Evolutionary conservation across 2,329 filamentous ascomycete genomes (phyloP).

Genomic region (Penicillium sumatraense): DNA sequence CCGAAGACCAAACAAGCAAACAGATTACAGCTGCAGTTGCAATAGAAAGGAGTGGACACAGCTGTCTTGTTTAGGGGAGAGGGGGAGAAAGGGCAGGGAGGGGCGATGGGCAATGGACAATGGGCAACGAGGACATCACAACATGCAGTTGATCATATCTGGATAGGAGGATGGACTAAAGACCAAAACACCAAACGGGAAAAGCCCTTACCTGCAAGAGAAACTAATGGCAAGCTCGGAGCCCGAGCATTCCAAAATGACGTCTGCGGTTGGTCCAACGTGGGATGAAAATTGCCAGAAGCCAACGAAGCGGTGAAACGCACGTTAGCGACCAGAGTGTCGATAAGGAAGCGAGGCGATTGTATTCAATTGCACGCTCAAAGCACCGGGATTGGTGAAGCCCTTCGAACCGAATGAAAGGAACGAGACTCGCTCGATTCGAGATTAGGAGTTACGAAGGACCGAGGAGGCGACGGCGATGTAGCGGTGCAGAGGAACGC

Average conservation of each 20-base stretch:
- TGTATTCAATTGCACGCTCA: slow-evolving; percentile 19
- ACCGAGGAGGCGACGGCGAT: slow-evolving; percentile 23
- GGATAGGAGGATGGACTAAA: not conserved
- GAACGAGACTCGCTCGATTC: slow-evolving; percentile 25
- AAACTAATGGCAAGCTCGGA: slow-evolving; percentile 24
- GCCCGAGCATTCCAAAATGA: slow-evolving; percentile 33
- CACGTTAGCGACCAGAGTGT: slow-evolving; percentile 8
- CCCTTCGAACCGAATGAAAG: slow-evolving; percentile 19
- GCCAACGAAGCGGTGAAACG: slow-evolving; percentile 21
- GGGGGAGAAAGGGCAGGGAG: slow-evolving; percentile 3
- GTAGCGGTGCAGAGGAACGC: slow-evolving; percentile 5
- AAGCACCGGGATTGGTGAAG: slow-evolving; percentile 13
- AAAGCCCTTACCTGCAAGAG: slow-evolving; percentile 29
- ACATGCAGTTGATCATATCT: not conserved
- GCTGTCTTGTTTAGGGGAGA: not conserved
- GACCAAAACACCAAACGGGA: not conserved
- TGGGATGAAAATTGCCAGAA: slow-evolving; percentile 27
- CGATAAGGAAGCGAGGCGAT: slow-evolving; percentile 7
- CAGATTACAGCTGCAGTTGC: no score
- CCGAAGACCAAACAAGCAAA: slow-evolving; percentile 1
- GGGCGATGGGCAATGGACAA: not conserved
- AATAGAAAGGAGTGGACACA: not conserved
- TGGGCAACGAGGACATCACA: not conserved
- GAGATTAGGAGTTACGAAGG: slow-evolving; percentile 25
- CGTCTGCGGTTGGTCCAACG: slow-evolving; percentile 27